Base-by-base conservation (phyloP, 106 monocot species). In the Dendrobium huoshanense region DNA sequence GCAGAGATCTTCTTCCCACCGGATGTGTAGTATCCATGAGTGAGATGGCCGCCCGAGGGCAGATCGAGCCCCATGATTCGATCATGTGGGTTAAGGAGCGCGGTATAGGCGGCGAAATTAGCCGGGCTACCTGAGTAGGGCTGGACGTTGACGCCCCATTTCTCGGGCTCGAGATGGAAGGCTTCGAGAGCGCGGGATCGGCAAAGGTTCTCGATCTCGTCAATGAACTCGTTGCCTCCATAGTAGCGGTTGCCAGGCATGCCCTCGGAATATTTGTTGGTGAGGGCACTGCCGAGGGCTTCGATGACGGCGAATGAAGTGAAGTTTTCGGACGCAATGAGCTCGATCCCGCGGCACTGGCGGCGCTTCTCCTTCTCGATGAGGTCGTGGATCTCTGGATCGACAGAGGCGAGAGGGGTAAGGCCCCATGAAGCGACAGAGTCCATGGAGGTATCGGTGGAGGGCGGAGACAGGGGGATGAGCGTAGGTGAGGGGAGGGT, bases 201-300 rank as follows among this genome's bases (percentile, higher is more conserved):
- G 90, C 92, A 92, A 64, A 92, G 89, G 75, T 90, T 86, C 86
- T 93, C 92, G 80, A 93, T 88, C 83, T 88, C 56, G 82, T 93
- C 92, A 79, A 93, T 90, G 86, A 73, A 85, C 81, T 88, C 88
- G 84, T 88, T 90, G 27, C 90, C 93, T 4, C 90, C 93, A 81
- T 93, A 93, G 88, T 93, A 93, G 25, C 90, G 88, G 85, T 88
- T 90, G 20, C 90, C 93, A 17, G 90, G 93, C 90, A 93, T 93
- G 58, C 93, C 90, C 78, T 90, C 88, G 73, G 93, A 93, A 90
- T 93, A 93, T 85, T 93, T 93, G 82, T 90, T 93, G 78, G 93
- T 93, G 74, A 90, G 88, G 73, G 92, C 77, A 78, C 83, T 85
- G 77, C 88, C 92, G 64, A 93, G 90, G 79, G 92, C 88, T 67